Percentiles rank a stretch among this genome's conserved stretches.
phyloP scores from a whole-genome alignment of 2,329 filamentous ascomycete species.

The Zymoseptoria passerinii region DNA sequence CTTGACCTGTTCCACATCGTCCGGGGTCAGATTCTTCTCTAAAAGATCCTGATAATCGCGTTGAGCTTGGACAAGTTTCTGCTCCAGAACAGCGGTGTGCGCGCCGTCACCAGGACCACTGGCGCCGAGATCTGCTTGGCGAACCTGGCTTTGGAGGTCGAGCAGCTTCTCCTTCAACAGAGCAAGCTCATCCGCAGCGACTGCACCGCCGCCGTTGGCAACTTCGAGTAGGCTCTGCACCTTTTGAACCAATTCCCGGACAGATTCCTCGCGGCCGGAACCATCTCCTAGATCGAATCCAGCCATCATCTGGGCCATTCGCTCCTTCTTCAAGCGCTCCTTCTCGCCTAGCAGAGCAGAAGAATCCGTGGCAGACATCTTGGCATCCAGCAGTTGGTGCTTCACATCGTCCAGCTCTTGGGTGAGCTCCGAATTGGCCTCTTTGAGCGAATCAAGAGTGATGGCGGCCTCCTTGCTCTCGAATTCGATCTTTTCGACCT shows the following conservation, averaged over 20 bases:
- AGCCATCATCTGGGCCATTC: conserved; percentile 99
- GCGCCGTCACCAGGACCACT: conserved; percentile 55
- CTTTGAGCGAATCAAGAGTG: conserved; percentile 94
- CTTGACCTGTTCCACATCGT: conserved; percentile 79
- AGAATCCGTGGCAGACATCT: conserved; percentile 93
- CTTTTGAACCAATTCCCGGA: conserved; percentile 75
- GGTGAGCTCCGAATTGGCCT: conserved; percentile 89
- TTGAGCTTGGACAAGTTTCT: conserved; percentile 64
- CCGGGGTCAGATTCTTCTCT: conserved; percentile 66
- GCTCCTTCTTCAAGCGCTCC: conserved; percentile 96
- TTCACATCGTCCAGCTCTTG: conserved; percentile 89
- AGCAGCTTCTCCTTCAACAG: conserved; percentile 69
- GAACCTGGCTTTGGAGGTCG: conserved; percentile 84
- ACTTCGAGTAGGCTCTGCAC: conserved; percentile 71
- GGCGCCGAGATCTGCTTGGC: conserved; percentile 82
- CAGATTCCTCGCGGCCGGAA: conserved; percentile 80
- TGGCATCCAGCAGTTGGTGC: conserved; percentile 88
- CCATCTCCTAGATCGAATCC: conserved; percentile 91
- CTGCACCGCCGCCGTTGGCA: conserved; percentile 65
- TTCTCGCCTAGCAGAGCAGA: conserved; percentile 88
- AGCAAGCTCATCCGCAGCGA: conserved; percentile 73
- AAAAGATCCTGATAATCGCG: conserved; percentile 78
- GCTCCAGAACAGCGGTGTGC: conserved; percentile 59
- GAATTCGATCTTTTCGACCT: conserved; percentile 88
- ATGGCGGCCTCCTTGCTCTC: conserved; percentile 96